Evolutionary conservation across 139 green algal genomes (phyloP), one percentile per base, ranked within the genome.

Genomic region (Picochlorum costavermella): DNA sequence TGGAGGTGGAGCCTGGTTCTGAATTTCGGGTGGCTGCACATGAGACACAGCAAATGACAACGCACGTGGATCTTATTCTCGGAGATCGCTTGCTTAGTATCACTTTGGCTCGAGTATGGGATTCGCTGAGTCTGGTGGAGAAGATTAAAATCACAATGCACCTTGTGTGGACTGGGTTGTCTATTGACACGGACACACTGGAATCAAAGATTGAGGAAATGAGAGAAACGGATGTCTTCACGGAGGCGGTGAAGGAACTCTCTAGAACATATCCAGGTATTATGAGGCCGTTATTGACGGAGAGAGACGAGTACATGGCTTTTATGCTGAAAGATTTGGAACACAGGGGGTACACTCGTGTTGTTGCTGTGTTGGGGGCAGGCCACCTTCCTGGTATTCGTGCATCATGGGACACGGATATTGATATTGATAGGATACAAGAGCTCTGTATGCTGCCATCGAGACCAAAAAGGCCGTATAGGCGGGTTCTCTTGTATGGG

Each of bases 11-110:
- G 25, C 78, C 80, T 31, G 80, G 81, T 3, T 80, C 86, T 51
- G 81, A 87, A 64, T 87, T 87, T 33, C 33, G 81, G 30, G 81
- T 86, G 30, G 81, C 81, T 5, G 53, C 78, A 29, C 58, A 69
- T 14, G 81, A 86, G 58, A 76, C 81, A 9, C 48, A 68, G 13
- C 51, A 62, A 6, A 40, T 40, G 33, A 40, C 33, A 40, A 61
- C 81, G 5, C 72, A 57, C 10, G 75, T 75, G 4, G 51, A 72
- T 60, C 61, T 82, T 20, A 76, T 82, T 36, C 59, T 87, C 28
- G 81, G 81, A 0, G 81, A 87, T 68, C 58, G 81, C 2, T 56
- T 33, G 1, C 58, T 87, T 49, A 59, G 60, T 28, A 59, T 84
- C 8, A 87, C 81, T 1, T 53, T 86, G 1, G 74, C 72, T 4